These are phyloP conservation scores for Lactarius pseudohatsudake DNA, from an alignment of 768 basidiomycete genomes.

Conservation along the genomic window DNA sequence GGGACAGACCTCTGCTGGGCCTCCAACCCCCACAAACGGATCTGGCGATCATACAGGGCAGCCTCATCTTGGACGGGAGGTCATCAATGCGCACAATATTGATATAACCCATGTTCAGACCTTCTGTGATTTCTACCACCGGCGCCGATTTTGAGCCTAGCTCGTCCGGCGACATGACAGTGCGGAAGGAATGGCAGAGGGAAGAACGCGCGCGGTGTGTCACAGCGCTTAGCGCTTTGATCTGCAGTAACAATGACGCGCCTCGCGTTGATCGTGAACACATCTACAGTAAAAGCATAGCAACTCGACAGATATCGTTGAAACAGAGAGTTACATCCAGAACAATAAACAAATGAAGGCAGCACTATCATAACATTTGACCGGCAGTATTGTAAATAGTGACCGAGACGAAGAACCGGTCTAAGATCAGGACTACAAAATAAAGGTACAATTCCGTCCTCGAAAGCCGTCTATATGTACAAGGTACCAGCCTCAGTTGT, in stretches of 20 bases:
- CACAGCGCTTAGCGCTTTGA: conserved; percentile 8
- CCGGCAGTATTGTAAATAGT: conserved; percentile 17
- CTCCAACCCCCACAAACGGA: conserved; percentile 96
- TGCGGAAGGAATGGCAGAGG: neutral
- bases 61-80: conserved; percentile 49
- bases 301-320: conserved; percentile 19
- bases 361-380: conserved; percentile 13
- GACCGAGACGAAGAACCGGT: conserved; percentile 13
- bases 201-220: neutral
- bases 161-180: conserved; percentile 23
- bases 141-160: conserved; percentile 28
- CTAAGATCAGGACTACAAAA: conserved; percentile 12
- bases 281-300: neutral
- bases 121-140: conserved; percentile 35
- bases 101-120: conserved; percentile 19
- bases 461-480: conserved; percentile 1
- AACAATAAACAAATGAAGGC: conserved; percentile 15
- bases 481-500: conserved; percentile 17
- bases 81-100: neutral
- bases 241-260: neutral
- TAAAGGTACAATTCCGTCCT: conserved; percentile 18
- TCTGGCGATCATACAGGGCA: conserved; percentile 95
- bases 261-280: neutral
- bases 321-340: conserved; percentile 16
- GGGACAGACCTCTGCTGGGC: conserved; percentile 83